Percentiles rank a stretch among this genome's conserved stretches.
These are phyloP conservation scores for Aphanomyces euteiches DNA, from an alignment of 352 stramenopile species.

Conservation along the genomic window DNA sequence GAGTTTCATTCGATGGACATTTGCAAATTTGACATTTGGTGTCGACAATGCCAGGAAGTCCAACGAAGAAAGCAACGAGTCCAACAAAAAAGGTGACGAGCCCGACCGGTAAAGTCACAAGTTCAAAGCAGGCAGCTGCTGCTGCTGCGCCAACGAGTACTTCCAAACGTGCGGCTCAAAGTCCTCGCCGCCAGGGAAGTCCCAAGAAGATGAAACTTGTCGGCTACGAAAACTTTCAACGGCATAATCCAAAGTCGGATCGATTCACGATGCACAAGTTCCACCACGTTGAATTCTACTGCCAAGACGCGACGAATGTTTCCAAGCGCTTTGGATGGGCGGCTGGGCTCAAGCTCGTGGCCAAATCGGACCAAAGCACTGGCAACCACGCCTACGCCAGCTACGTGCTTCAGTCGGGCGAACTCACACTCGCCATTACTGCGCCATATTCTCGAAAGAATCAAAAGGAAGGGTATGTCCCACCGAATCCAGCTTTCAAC, in stretches of 20 bases:
- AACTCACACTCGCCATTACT: conserved; percentile 84
- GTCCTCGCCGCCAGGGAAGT: too few species aligned
- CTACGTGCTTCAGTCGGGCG: conserved; percentile 78
- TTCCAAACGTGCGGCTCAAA: too few species aligned
- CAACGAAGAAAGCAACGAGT: too few species aligned
- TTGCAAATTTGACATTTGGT: too few species aligned
- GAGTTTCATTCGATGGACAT: too few species aligned
- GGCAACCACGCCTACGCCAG: conserved; percentile 79
- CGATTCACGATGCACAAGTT: conserved; percentile 75
- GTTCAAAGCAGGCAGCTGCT: too few species aligned
- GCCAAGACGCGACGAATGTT: conserved; percentile 68
- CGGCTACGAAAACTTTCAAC: conserved; percentile 69
- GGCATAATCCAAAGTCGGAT: conserved; percentile 70
- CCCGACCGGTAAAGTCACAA: too few species aligned
- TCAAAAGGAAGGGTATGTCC: conserved; percentile 46
- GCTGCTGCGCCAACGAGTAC: too few species aligned
- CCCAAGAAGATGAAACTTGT: conserved; percentile 61
- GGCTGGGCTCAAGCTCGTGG: conserved; percentile 76
- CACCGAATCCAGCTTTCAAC: conserved; percentile 65
- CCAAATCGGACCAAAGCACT: conserved; percentile 82
- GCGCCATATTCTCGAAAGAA: conserved; percentile 78
- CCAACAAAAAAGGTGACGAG: too few species aligned
- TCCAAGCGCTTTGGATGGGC: conserved; percentile 80
- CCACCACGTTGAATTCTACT: conserved; percentile 86
- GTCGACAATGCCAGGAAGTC: too few species aligned